Base-by-base conservation (phyloP, 179 eudicot genomes). In the Pouteria campechiana region DNA sequence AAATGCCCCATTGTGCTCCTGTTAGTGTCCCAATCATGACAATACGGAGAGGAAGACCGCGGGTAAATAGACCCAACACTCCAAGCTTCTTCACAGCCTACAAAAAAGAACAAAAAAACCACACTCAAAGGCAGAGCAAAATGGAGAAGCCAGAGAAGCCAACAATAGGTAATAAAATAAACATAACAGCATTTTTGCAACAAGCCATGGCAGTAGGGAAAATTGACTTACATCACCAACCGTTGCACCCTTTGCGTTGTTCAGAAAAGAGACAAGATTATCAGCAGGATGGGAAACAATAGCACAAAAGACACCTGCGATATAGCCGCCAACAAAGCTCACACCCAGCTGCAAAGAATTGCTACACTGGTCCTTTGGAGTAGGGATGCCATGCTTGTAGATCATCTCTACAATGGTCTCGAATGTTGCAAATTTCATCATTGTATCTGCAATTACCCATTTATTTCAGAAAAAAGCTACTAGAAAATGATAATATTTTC, bases 31-130 rank as follows among this genome's bases (percentile, higher is more conserved):
- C 94, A 19, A 88, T 67, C 88, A 81, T 84, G 58, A 88, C 61
- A 12, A 88, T 78, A 46, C 97, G 84, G 42, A 84, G 83, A 10
- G 97, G 97, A 52, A 88, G 94, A 7, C 97, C 94, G n/a, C 92
- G 88, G 2, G 94, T 88, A 25, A 61, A 75, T 29, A 88, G 48
- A 46, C 94, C 94, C 73, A 34, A 46, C 43, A 78, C 12, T 7
- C 97, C 97, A 0, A 88, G 57, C 46, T 72, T 73, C 58, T 81
- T 84, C 60, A 80, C 88, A 45, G 88, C 97, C 97, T 88, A 71
- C 27, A 36, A 28, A 49, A n/a, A 45, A 32, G 1, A 27, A 27
- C 53, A 24, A 20, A 3, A 20, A 5, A 6, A 31, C 9, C 12
- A 15, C 10, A 27, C 22, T 9, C 8, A 29, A 17, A 46, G 7